phyloP scores from a whole-genome alignment of 768 basidiomycete genomes.

The Tubosaeta sp. region DNA sequence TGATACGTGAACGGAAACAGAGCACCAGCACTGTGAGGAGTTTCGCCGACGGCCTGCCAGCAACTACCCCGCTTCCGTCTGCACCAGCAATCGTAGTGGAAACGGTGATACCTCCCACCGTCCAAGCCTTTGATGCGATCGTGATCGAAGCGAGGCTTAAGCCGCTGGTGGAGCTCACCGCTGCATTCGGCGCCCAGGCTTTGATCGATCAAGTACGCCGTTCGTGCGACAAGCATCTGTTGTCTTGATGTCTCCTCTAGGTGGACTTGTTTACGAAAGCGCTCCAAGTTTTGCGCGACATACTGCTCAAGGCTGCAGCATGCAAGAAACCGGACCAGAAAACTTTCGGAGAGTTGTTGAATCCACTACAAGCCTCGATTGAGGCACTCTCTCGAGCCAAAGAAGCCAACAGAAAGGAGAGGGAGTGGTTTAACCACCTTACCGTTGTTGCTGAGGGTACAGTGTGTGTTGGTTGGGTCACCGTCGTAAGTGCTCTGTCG shows the following conservation, averaged over 20 bases:
- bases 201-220: conserved; percentile 73
- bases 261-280: conserved; percentile 63
- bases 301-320: conserved; percentile 61
- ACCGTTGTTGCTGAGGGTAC: conserved; percentile 79
- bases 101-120: conserved; percentile 50
- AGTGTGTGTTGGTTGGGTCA: conserved; percentile 83
- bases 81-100: conserved; percentile 35
- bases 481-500: conserved; percentile 50
- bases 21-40: conserved; percentile 31
- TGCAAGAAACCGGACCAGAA: conserved; percentile 79
- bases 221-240: conserved; percentile 2
- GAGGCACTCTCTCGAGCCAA: conserved; percentile 76
- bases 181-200: conserved; percentile 59
- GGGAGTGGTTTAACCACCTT: conserved; percentile 81
- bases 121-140: conserved; percentile 68
- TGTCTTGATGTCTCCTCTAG: conserved; percentile 37
- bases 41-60: conserved; percentile 19
- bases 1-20: conserved; percentile 24
- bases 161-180: conserved; percentile 69
- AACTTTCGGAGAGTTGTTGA: conserved; percentile 52
- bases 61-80: conserved; percentile 30
- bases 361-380: conserved; percentile 67
- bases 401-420: conserved; percentile 73
- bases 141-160: conserved; percentile 72
- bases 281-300: conserved; percentile 61